Conservation (phyloP, 1,139 yeast species). For the Geotrichum aggregatum region DNA sequence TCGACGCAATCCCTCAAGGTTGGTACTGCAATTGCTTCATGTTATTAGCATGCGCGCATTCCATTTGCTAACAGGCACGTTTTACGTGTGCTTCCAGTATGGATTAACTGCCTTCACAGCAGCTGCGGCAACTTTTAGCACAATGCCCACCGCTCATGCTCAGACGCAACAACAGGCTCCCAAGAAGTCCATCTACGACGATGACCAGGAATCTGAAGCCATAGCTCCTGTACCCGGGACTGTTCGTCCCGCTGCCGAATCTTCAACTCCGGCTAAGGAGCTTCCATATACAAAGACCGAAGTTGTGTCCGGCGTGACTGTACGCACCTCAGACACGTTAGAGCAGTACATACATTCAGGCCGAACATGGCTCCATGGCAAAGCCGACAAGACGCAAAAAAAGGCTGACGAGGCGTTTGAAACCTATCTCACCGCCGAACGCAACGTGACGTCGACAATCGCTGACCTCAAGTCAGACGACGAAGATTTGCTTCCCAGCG, state of each 20-base stretch:
- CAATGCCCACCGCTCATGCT: slow-evolving; percentile 29
- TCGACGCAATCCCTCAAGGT: slow-evolving; percentile 15
- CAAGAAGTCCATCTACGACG: slow-evolving; percentile 58
- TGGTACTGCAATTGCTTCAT: too few species aligned
- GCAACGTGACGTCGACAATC: slow-evolving; percentile 61
- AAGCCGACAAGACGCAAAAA: slow-evolving; percentile 38
- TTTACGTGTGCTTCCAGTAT: too few species aligned
- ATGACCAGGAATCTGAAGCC: slow-evolving; percentile 36
- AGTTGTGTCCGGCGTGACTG: slow-evolving; percentile 54
- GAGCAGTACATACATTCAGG: slow-evolving; percentile 49
- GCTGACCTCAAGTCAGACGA: slow-evolving; percentile 63
- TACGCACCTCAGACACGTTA: slow-evolving; percentile 50
- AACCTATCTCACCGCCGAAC: slow-evolving; percentile 57
- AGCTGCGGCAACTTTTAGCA: slow-evolving; percentile 11
- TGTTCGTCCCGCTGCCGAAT: slow-evolving; percentile 49
- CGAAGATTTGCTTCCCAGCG: slow-evolving; percentile 75
- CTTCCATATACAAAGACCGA: slow-evolving; percentile 37
- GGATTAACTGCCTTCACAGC: slow-evolving; percentile 17
- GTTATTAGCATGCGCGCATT: too few species aligned
- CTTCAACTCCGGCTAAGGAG: slow-evolving; percentile 40
- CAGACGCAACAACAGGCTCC: slow-evolving; percentile 24
- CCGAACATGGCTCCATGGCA: slow-evolving; percentile 42
- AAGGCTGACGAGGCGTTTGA: slow-evolving; percentile 46
- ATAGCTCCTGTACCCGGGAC: slow-evolving; percentile 37
- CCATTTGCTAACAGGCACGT: too few species aligned